phyloP scores from a whole-genome alignment of 176 grass and related monocot genomes.

The Tillandsia leiboldiana region DNA sequence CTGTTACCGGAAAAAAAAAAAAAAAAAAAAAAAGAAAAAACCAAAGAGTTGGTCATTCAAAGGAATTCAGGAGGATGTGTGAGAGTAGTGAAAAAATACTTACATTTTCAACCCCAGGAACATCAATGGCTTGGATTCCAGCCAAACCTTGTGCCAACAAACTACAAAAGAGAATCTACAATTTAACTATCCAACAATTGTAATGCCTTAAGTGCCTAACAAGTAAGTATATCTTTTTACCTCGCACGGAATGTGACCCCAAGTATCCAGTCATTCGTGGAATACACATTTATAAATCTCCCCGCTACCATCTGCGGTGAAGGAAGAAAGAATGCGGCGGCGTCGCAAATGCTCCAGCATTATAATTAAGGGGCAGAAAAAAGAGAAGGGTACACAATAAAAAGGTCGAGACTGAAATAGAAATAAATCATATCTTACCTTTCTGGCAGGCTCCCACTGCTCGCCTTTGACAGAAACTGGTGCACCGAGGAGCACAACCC shows the following conservation, averaged over 20 bases:
- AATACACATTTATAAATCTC: slow-evolving; percentile 86
- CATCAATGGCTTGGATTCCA: slow-evolving; percentile 66
- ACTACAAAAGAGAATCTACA: slow-evolving; percentile 26
- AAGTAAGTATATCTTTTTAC: slow-evolving; percentile 19
- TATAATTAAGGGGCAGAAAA: neutral
- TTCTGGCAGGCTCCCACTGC: slow-evolving; percentile 68
- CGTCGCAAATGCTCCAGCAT: neutral
- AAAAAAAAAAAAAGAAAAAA: neutral
- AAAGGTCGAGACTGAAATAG: neutral
- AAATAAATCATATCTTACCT: slow-evolving; percentile 36
- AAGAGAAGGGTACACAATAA: neutral
- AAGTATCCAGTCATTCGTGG: slow-evolving; percentile 83
- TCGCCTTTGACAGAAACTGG: slow-evolving; percentile 66
- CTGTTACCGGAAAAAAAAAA: slow-evolving; percentile 6
- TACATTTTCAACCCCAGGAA: slow-evolving; percentile 79
- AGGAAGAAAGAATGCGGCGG: neutral
- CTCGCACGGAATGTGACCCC: slow-evolving; percentile 78
- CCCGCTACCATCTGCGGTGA: slow-evolving; percentile 62
- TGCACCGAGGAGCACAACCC: slow-evolving; percentile 72
- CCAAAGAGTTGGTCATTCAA: neutral
- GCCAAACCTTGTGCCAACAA: slow-evolving; percentile 84
- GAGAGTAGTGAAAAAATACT: neutral
- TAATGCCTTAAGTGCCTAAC: neutral
- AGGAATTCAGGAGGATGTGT: neutral
- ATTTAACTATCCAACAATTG: neutral